These are phyloP conservation scores for Panicum hallii DNA, from an alignment of 202 grass and related monocot species.

Conservation along the genomic window DNA sequence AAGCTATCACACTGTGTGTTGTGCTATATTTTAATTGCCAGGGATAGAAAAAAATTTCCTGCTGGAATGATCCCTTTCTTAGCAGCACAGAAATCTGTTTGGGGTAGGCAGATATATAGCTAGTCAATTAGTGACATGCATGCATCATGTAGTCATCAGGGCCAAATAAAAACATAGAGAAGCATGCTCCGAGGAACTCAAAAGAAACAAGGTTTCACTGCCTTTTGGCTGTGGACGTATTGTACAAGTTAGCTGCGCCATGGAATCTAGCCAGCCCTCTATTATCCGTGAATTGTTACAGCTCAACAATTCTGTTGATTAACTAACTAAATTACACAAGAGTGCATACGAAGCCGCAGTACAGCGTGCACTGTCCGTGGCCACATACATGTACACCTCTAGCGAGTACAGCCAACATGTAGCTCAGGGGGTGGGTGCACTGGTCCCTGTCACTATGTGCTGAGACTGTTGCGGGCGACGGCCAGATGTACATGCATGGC, in stretches of 20 bases:
- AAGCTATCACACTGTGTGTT: background rate
- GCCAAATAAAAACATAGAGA: background rate
- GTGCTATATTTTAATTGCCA: background rate
- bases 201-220: slow-evolving; percentile 23
- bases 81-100: background rate
- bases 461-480: slow-evolving; percentile 8
- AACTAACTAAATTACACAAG: background rate
- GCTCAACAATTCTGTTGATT: background rate
- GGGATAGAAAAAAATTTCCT: background rate
- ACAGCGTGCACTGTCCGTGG: background rate
- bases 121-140: background rate
- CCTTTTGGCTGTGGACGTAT: background rate
- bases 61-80: background rate
- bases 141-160: background rate
- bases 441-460: slow-evolving; percentile 9
- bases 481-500: background rate
- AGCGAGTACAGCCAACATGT: background rate
- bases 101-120: background rate
- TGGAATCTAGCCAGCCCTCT: background rate
- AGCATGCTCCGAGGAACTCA: background rate
- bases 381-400: background rate
- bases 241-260: background rate
- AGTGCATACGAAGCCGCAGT: background rate
- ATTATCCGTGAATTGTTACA: background rate
- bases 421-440: background rate